phyloP scores from a whole-genome alignment of 2,329 filamentous ascomycete species.

The Didymosphaeria variabile region DNA sequence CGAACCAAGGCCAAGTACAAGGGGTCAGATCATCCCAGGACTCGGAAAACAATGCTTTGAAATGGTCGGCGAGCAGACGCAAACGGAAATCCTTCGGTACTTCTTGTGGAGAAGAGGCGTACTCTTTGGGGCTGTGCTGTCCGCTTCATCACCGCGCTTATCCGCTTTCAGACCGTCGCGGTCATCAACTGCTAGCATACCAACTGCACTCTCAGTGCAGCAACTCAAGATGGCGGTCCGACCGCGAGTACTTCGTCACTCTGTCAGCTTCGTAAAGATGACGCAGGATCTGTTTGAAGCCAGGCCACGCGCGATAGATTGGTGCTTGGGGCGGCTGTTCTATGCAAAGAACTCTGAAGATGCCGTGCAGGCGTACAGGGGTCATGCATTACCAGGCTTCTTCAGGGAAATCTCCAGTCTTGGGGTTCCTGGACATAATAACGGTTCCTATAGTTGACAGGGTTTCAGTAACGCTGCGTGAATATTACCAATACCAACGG shows the following conservation, averaged over 20 bases:
- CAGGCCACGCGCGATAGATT: not conserved
- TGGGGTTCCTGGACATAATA: not conserved
- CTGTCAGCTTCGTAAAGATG: slow-evolving; percentile 5
- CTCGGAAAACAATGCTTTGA: not conserved
- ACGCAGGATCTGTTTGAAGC: not conserved
- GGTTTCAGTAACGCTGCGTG: not conserved
- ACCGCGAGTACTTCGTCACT: not conserved
- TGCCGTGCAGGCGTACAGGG: not conserved
- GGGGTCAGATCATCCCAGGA: not conserved
- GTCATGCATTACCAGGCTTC: not conserved
- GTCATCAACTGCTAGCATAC: not conserved
- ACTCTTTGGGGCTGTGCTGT: not conserved
- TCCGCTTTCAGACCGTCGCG: not conserved
- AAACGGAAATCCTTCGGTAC: not conserved
- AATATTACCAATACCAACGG: not conserved
- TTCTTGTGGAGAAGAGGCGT: not conserved
- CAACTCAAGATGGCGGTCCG: not conserved
- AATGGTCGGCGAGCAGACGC: not conserved
- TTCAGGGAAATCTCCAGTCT: not conserved
- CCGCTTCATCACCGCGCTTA: not conserved
- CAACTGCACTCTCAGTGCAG: not conserved
- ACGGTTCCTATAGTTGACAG: not conserved
- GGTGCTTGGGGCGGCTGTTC: not conserved
- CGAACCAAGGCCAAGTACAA: not conserved
- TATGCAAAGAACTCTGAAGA: not conserved